Percentiles rank a stretch among this genome's conserved stretches.
phyloP scores from a whole-genome alignment of 306 rosid species.

The Clitoria ternatea region DNA sequence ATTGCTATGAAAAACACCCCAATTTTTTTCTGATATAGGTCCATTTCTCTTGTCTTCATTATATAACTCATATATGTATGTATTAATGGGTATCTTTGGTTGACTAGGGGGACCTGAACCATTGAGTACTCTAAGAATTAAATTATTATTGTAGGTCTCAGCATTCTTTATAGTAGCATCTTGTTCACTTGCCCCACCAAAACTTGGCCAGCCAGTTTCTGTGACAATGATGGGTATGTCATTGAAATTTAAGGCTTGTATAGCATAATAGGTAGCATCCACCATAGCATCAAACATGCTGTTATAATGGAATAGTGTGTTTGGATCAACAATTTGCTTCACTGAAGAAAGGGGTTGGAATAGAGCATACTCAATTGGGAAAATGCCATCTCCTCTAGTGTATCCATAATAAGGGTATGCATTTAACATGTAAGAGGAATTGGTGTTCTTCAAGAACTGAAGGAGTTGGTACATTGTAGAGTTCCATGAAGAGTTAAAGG shows the following conservation, averaged over 20 bases:
- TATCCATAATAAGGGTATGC: slow-evolving; percentile 76
- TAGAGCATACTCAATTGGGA: slow-evolving; percentile 86
- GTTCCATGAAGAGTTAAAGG: slow-evolving; percentile 69
- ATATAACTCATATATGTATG: slow-evolving; percentile 71
- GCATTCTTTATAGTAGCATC: slow-evolving; percentile 81
- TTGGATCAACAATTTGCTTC: slow-evolving; percentile 93
- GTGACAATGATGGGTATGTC: slow-evolving; percentile 72
- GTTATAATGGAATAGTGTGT: slow-evolving; percentile 71
- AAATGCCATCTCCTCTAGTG: slow-evolving; percentile 66
- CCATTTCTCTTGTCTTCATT: slow-evolving; percentile 83
- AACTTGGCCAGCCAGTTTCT: slow-evolving; percentile 86
- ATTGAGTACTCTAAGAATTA: slow-evolving; percentile 70
- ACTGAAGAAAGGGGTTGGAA: slow-evolving; percentile 64
- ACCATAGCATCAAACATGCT: slow-evolving; percentile 98
- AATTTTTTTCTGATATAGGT: slow-evolving; percentile 57
- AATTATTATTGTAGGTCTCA: slow-evolving; percentile 53
- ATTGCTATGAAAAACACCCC: slow-evolving; percentile 67
- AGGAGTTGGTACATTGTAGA: slow-evolving; percentile 64
- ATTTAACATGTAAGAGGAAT: slow-evolving; percentile 75
- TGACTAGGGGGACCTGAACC: slow-evolving; percentile 88
- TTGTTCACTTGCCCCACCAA: slow-evolving; percentile 73
- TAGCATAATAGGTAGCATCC: slow-evolving; percentile 82
- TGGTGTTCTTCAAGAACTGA: slow-evolving; percentile 70
- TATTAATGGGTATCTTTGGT: slow-evolving; percentile 55
- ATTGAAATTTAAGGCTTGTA: slow-evolving; percentile 61